Evolutionary conservation across 768 basidiomycete species (phyloP).

Genomic region (Paxillus ammoniavirescens): DNA sequence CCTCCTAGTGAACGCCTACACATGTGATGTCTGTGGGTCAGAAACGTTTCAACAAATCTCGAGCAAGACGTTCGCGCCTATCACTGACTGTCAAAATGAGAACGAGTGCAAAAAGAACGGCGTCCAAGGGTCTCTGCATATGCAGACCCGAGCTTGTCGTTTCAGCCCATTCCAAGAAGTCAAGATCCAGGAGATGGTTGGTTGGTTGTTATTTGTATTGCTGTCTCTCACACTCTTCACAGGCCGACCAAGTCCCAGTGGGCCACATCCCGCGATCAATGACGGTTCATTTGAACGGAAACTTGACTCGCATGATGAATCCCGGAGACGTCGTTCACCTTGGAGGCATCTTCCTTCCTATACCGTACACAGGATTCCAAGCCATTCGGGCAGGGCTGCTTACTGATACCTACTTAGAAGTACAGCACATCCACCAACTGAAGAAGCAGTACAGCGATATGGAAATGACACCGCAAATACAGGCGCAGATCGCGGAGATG

Average conservation of each 20-base stretch:
- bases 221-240: constrained; percentile 8
- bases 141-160: constrained; percentile 97
- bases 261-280: constrained; percentile 98
- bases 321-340: constrained; percentile 96
- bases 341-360: constrained; percentile 95
- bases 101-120: constrained; percentile 84
- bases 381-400: constrained; percentile 95
- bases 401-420: constrained; percentile 96
- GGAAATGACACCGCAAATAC: constrained; percentile 87
- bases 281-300: constrained; percentile 94
- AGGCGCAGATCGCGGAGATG: constrained; percentile 64
- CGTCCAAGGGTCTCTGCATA: constrained; percentile 87
- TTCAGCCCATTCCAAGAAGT: constrained; percentile 99
- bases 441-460: constrained; percentile 97
- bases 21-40: constrained; percentile 96
- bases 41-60: constrained; percentile 99
- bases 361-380: constrained; percentile 97
- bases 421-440: constrained; percentile 85
- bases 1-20: constrained; percentile 95
- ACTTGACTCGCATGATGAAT: constrained; percentile 84
- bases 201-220: constrained; percentile 7
- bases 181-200: constrained; percentile 97
- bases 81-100: constrained; percentile 84
- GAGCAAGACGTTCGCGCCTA: constrained; percentile 86
- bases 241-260: constrained; percentile 99